These are phyloP conservation scores for Papiliotrema flavescens DNA, from an alignment of 1,284 basidiomycete genomes.

Conservation along the genomic window DNA sequence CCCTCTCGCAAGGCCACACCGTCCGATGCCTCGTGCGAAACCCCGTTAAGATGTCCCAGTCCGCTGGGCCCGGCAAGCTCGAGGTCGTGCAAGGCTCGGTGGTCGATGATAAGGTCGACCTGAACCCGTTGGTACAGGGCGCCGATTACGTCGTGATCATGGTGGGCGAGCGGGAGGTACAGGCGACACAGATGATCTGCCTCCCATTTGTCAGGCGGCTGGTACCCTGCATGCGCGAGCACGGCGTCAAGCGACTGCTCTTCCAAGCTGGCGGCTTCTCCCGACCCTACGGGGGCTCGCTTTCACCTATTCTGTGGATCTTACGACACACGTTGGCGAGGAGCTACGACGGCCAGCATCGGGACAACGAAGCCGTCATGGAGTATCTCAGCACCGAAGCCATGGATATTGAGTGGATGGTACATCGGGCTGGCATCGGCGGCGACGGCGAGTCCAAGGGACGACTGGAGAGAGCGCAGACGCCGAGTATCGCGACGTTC, in stretches of 20 bases:
- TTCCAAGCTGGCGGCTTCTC: conserved; percentile 20
- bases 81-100: conserved; percentile 17
- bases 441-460: conserved; percentile 18
- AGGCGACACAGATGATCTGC: conserved; percentile 8
- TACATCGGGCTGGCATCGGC: conserved; percentile 18
- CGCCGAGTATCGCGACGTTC: no score
- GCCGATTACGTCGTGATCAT: conserved; percentile 18
- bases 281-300: conserved; percentile 9
- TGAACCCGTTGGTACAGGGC: conserved; percentile 10
- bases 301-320: conserved; percentile 12
- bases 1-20: conserved; percentile 12
- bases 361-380: conserved; percentile 23
- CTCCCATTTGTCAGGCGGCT: conserved; percentile 12
- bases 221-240: conserved; percentile 18
- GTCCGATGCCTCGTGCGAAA: conserved; percentile 19
- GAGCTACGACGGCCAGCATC: conserved; percentile 16
- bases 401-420: conserved; percentile 21
- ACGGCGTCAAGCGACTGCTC: conserved; percentile 15
- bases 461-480: conserved; percentile 5
- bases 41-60: conserved; percentile 10
- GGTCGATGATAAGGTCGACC: conserved; percentile 12
- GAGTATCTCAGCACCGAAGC: conserved; percentile 20
- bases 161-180: conserved; percentile 15
- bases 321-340: conserved; percentile 15
- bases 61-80: conserved; percentile 1